Evolutionary conservation across 805 yeast species (phyloP).

Genomic region (Wilhelminamyces savonicus): DNA sequence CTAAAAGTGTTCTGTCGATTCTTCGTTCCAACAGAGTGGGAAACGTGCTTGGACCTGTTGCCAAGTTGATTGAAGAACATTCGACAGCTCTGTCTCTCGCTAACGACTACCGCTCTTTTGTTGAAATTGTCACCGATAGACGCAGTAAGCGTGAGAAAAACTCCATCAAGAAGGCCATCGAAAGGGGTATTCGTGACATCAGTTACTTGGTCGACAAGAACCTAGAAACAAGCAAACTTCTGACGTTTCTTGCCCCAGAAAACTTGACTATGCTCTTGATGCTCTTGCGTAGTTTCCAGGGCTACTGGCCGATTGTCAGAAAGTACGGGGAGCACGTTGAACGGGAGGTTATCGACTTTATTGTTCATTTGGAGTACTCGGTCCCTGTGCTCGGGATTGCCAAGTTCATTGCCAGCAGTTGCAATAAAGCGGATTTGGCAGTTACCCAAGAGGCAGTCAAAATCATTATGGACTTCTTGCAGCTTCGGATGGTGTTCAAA

Average conservation of each 20-base stretch:
- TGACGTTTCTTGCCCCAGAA: conserved; percentile 22
- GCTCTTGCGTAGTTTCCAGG: conserved; percentile 51
- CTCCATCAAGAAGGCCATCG: conserved; percentile 23
- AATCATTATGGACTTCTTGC: conserved; percentile 21
- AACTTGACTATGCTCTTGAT: conserved; percentile 37
- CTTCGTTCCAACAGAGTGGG: conserved; percentile 34
- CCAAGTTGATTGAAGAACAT: conserved; percentile 35
- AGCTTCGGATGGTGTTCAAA: conserved; percentile 13
- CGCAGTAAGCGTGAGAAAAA: conserved; percentile 10
- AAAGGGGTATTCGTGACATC: conserved; percentile 24
- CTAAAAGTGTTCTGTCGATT: conserved; percentile 33
- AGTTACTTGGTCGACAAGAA: conserved; percentile 19
- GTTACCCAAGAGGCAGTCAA: conserved; percentile 27
- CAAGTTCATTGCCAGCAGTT: conserved; percentile 22
- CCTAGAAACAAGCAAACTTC: conserved; percentile 10
- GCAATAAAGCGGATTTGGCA: conserved; percentile 6
- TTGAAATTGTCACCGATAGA: conserved; percentile 13
- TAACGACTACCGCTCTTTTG: conserved; percentile 24
- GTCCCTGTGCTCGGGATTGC: conserved; percentile 38
- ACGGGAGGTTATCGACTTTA: conserved; percentile 46
- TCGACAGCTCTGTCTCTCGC: conserved; percentile 32
- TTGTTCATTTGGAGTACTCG: conserved; percentile 44
- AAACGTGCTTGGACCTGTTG: conserved; percentile 42
- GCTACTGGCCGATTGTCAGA: conserved; percentile 48
- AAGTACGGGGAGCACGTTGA: conserved; percentile 67